Evolutionary conservation across 352 stramenopile genomes (phyloP), one percentile per base, ranked within the genome.

Genomic region (Pythium guiyangense): DNA sequence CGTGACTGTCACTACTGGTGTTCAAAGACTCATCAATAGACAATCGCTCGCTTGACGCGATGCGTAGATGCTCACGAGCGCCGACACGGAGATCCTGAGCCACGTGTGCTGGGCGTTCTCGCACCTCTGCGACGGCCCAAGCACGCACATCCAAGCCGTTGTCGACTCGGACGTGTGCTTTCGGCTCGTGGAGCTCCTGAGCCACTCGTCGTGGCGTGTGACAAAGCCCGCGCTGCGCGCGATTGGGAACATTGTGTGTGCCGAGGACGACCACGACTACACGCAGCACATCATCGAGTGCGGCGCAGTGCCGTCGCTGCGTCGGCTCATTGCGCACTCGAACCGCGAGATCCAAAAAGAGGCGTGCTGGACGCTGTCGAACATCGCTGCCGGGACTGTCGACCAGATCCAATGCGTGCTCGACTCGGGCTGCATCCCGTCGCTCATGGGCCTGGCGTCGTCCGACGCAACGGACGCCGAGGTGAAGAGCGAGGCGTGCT

Each of bases 301-400:
- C 64, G 86, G 91, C 49, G 96, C 96, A 0, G 94, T 99, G 35
- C 94, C 93, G 25, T 96, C 87, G 40, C 71, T 99, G 56, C 79
- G 85, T 49, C 75, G 93, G 63, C 74, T 99, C 35, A 97, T 99
- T 44, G 92, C 80, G 39, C 95, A 99, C 71, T 92, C 73, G 57
- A 98, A 99, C 72, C 87, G 94, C 14, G 96, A 99, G 71, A 99
- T 99, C 61, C 95, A 99, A 75, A 99, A 99, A 66, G 96, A 99
- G 70, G 95, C 96, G 18, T 94, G 84, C 59, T 94, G 84, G 84
- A 99, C 96, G 14, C 64, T 99, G 27, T 98, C 88, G 5, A 99
- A 99, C 72, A 99, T 99, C 67, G 95, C 97, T 6, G 97, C 97
- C 1, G 97, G 97, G 15, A 99, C 96, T 0, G 90, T 97, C 10